These are phyloP conservation scores for Pythium rishiriense DNA, from an alignment of 352 stramenopile species.

Conservation along the genomic window DNA sequence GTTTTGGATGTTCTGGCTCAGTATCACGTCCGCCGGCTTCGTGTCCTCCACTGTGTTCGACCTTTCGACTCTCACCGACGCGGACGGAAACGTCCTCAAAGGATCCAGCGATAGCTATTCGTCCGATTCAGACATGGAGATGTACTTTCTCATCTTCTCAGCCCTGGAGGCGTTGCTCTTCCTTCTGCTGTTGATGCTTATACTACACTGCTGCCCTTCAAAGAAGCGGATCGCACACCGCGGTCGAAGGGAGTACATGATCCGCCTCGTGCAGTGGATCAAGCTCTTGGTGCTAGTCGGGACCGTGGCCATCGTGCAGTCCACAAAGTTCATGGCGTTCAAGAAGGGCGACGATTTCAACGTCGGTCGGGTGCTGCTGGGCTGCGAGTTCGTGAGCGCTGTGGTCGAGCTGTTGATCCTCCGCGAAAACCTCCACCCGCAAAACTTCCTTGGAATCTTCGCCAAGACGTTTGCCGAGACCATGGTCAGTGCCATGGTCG, in stretches of 20 bases:
- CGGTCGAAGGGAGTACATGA: background rate
- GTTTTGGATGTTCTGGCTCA: constrained; percentile 6
- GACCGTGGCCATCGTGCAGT: background rate
- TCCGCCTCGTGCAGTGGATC: background rate
- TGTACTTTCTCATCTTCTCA: constrained; percentile 1
- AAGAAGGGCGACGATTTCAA: background rate
- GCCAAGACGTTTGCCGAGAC: constrained; percentile 1
- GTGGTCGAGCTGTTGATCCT: constrained; percentile 1
- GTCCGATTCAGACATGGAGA: background rate
- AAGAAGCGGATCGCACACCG: background rate
- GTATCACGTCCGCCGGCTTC: background rate
- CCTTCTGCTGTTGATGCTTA: background rate
- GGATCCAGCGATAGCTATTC: background rate
- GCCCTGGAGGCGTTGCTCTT: background rate
- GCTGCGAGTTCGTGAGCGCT: constrained; percentile 1
- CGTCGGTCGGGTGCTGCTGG: background rate
- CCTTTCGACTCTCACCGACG: background rate
- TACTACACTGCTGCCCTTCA: background rate
- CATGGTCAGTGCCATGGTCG: constrained; percentile 5
- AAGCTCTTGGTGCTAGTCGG: constrained; percentile 2
- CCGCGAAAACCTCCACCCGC: background rate
- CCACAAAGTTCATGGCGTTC: background rate
- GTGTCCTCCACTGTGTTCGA: background rate
- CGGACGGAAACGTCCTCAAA: background rate
- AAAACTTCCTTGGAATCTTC: background rate